Conservation (phyloP, 2,329 filamentous ascomycete genomes). For the Alternaria arbusti region DNA sequence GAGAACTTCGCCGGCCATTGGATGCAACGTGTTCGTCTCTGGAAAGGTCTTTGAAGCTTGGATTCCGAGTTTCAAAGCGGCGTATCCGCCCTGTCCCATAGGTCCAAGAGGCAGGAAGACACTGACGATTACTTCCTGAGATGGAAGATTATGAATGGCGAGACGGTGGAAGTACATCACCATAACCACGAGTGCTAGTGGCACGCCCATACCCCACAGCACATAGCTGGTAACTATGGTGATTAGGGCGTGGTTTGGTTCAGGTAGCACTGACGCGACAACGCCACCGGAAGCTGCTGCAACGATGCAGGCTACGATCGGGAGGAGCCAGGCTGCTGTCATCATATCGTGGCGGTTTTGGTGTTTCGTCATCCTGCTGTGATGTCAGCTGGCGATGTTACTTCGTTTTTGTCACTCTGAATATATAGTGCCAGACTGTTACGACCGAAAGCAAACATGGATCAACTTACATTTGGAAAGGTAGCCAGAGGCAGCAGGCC, state of each 20-base stretch:
- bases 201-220: constrained; percentile 70
- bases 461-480: constrained; percentile 34
- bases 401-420: too few species aligned
- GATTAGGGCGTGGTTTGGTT: constrained; percentile 61
- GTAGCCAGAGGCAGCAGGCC: constrained; percentile 45
- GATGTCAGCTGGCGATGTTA: not conserved
- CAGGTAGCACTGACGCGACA: constrained; percentile 64
- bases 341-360: constrained; percentile 51
- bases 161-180: constrained; percentile 75
- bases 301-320: constrained; percentile 70
- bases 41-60: constrained; percentile 53
- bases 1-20: constrained; percentile 59
- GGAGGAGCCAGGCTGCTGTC: constrained; percentile 69
- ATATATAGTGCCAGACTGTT: not conserved
- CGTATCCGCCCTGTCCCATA: constrained; percentile 69
- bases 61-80: constrained; percentile 59
- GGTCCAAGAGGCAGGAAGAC: constrained; percentile 72
- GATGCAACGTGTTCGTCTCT: constrained; percentile 42
- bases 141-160: constrained; percentile 68
- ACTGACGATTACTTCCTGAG: constrained; percentile 70
- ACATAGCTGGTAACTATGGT: constrained; percentile 70
- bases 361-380: constrained; percentile 36
- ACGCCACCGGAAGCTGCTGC: constrained; percentile 68
- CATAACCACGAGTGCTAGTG: constrained; percentile 66
- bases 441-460: not conserved